Conservation (phyloP, 1,139 yeast species). For the Sugiyamaella pinicola region DNA sequence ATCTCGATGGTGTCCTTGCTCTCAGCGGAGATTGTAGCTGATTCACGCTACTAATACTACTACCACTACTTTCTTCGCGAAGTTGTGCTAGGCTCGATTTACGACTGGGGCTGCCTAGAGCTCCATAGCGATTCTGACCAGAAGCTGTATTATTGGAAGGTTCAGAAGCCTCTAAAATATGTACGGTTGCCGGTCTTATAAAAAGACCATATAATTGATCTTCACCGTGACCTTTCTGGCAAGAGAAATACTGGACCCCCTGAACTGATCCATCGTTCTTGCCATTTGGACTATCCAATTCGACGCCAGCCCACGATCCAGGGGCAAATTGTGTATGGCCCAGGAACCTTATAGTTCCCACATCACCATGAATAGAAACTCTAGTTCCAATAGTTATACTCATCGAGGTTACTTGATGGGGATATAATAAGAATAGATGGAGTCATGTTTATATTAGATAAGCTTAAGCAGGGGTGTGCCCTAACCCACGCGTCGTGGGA, state of each 20-base stretch:
- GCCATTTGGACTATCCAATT: constrained; percentile 63
- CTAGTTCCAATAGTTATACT: constrained; percentile 8
- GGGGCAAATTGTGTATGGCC: constrained; percentile 56
- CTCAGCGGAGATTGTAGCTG: constrained; percentile 2
- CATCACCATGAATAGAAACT: constrained; percentile 14
- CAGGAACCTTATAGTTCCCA: constrained; percentile 41
- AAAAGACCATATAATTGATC: constrained; percentile 52
- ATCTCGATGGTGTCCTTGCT: constrained; percentile 9
- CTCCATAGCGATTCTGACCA: not conserved
- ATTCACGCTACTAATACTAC: not conserved
- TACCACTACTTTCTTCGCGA: not conserved
- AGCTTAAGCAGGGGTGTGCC: not conserved
- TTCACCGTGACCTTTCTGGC: constrained; percentile 35
- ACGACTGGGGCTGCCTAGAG: not conserved
- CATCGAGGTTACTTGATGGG: not conserved
- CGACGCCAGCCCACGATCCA: constrained; percentile 79
- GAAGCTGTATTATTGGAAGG: not conserved
- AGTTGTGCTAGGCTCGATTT: constrained; percentile 2
- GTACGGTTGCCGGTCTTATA: constrained; percentile 35
- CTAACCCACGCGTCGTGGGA: not conserved
- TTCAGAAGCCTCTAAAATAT: constrained; percentile 5
- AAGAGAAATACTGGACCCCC: constrained; percentile 63
- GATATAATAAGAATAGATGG: not conserved
- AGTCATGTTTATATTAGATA: not conserved
- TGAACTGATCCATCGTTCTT: constrained; percentile 78